Evolutionary conservation across 2,329 filamentous ascomycete genomes (phyloP), one percentile per base, ranked within the genome.

Genomic region (Trichoderma sp.): DNA sequence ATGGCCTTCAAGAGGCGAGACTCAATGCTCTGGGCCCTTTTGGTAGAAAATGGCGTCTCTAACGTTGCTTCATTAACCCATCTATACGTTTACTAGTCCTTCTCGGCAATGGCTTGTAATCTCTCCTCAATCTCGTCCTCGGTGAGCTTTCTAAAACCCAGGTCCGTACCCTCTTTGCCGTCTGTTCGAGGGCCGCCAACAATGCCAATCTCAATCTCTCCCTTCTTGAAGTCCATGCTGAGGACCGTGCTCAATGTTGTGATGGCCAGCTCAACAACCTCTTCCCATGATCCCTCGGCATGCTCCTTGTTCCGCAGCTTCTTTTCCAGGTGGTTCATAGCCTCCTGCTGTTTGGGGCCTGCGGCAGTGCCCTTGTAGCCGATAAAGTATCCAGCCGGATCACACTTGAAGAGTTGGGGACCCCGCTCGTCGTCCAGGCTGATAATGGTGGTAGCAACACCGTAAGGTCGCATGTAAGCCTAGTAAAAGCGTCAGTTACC

Each of bases 191-290:
- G 94, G 34, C 94, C 95, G 73, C 96, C 96, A 66, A 97, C 96
- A 77, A 99, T 94, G 72, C 96, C 96, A 82, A 99, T 93, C 84
- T 99, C 96, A 80, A 99, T 90, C 85, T 99, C 96, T 75, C 92
- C 92, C 87, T 98, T 98, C 89, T 99, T 99, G 86, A 99, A 99
- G 81, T 99, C 96, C 81, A 98, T 97, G 82, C 95, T 97, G 73
- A 99, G 87, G 70, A 99, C 94, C 43, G 92, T 97, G 87, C 94
- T 97, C 80, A 99, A 84, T 7, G 96, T 95, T 55, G 93, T 92
- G 80, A 99, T 99, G 69, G 93, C 96, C 76, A 98, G 86, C 85
- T 99, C 96, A 60, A 99, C 95, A 59, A 99, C 96, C 70, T 99
- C 96, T 81, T 97, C 93, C 96, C 96, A 99, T 78, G 85, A 90